Evolutionary conservation across 164 flowering plant genomes (phyloP).

Genomic region (Vitis riparia): DNA sequence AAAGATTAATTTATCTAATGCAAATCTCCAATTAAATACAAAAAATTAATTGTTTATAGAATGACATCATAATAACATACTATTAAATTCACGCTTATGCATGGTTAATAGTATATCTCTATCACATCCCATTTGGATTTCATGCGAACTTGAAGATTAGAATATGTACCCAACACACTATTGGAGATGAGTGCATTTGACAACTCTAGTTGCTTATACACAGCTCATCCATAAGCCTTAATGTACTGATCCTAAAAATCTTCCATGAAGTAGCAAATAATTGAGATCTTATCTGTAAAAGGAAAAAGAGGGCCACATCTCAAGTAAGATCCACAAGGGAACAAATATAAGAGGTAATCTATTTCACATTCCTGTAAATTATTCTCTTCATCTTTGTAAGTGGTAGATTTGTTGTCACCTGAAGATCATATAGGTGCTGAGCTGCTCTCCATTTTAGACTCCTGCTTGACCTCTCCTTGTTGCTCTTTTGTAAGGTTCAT

Average conservation of each 20-base stretch:
- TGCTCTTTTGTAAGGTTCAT: slow-evolving; percentile 93
- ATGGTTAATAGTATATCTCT: too few species aligned
- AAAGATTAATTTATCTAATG: too few species aligned
- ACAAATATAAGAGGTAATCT: too few species aligned
- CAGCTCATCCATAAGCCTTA: slow-evolving; percentile 83
- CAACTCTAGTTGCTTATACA: slow-evolving; percentile 25
- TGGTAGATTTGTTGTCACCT: slow-evolving; percentile 69
- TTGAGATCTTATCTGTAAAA: too few species aligned
- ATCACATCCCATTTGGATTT: slow-evolving; percentile 65
- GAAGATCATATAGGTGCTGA: slow-evolving; percentile 29
- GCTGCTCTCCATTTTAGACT: slow-evolving; percentile 46
- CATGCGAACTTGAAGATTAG: slow-evolving; percentile 74
- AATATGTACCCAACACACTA: slow-evolving; percentile 19
- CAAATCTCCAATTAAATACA: too few species aligned
- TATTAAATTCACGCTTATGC: too few species aligned
- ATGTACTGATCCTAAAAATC: slow-evolving; percentile 70
- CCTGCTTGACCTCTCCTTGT: slow-evolving; percentile 73
- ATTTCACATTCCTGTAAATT: slow-evolving; percentile 50
- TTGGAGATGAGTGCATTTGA: too few species aligned
- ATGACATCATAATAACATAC: too few species aligned
- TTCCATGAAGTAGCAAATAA: background rate
- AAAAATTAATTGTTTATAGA: too few species aligned
- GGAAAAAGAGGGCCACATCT: background rate
- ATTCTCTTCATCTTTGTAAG: slow-evolving; percentile 43
- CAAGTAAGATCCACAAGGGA: too few species aligned